These are phyloP conservation scores for Chytriomyces confervae DNA, from an alignment of 192 early-diverging fungal species.

Conservation along the genomic window DNA sequence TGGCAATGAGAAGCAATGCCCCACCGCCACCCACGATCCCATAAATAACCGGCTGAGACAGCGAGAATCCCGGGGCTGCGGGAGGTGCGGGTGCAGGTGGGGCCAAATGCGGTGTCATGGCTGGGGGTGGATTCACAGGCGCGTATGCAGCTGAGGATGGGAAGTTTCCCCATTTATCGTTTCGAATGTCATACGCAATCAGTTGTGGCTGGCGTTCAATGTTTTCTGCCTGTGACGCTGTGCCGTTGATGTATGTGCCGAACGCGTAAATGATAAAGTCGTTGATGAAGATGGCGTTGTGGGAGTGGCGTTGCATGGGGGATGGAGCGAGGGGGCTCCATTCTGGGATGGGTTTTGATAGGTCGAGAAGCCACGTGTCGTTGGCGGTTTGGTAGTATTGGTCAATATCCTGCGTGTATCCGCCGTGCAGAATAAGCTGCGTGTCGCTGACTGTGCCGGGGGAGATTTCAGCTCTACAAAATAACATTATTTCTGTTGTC, in stretches of 20 bases:
- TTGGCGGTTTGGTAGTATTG: neutral
- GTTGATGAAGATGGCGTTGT: slow-evolving; percentile 16
- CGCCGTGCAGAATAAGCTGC: slow-evolving; percentile 26
- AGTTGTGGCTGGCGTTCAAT: slow-evolving; percentile 3
- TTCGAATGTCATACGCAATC: slow-evolving; percentile 13
- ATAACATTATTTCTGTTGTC: neutral
- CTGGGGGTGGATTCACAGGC: neutral
- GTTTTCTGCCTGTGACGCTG: neutral
- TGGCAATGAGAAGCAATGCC: slow-evolving; percentile 2
- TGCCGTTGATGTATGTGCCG: slow-evolving; percentile 3
- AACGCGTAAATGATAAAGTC: slow-evolving; percentile 14
- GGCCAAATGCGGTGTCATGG: neutral
- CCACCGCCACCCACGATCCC: slow-evolving; percentile 19
- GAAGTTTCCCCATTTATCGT: slow-evolving; percentile 2
- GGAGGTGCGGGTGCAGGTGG: neutral
- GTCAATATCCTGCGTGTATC: neutral
- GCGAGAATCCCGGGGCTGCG: neutral
- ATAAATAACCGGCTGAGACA: slow-evolving; percentile 3
- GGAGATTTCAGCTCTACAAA: neutral
- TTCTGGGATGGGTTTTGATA: neutral
- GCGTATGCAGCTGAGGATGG: too few species aligned
- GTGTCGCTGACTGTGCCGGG: neutral
- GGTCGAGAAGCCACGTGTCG: slow-evolving; percentile 25
- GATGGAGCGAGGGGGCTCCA: slow-evolving; percentile 17
- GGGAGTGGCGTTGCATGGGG: slow-evolving; percentile 12